phyloP scores from a whole-genome alignment of 164 flowering plant genomes.

The Macadamia tetraphylla region DNA sequence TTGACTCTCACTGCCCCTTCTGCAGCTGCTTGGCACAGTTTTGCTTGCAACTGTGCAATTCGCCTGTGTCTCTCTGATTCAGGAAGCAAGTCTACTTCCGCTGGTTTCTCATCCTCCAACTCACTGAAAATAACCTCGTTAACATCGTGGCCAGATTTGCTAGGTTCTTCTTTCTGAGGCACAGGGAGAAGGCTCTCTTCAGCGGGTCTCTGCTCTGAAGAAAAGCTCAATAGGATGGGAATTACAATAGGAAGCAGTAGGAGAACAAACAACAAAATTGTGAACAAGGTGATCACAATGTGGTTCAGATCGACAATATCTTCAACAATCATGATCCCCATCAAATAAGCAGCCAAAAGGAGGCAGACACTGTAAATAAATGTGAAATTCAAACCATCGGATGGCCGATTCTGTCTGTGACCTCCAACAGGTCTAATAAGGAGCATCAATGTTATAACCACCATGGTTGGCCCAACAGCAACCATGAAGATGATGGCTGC shows the following conservation, averaged over 20 bases:
- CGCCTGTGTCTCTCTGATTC: slow-evolving; percentile 70
- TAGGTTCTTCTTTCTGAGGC: slow-evolving; percentile 37
- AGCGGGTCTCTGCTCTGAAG: slow-evolving; percentile 30
- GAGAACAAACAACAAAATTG: slow-evolving; percentile 53
- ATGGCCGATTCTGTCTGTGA: slow-evolving; percentile 68
- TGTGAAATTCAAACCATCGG: slow-evolving; percentile 67
- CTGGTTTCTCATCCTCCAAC: slow-evolving; percentile 88
- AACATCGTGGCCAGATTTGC: slow-evolving; percentile 25
- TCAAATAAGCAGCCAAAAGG: slow-evolving; percentile 86
- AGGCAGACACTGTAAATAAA: slow-evolving; percentile 76
- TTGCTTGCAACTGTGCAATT: slow-evolving; percentile 77
- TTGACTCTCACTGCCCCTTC: slow-evolving; percentile 95
- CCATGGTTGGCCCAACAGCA: slow-evolving; percentile 94
- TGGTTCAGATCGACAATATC: slow-evolving; percentile 69
- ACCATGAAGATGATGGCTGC: slow-evolving; percentile 88
- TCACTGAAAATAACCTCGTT: slow-evolving; percentile 81
- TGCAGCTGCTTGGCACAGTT: slow-evolving; percentile 91
- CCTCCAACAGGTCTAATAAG: slow-evolving; percentile 88
- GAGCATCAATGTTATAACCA: slow-evolving; percentile 73
- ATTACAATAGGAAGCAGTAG: slow-evolving; percentile 60
- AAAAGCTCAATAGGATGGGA: slow-evolving; percentile 48
- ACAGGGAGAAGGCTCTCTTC: slow-evolving; percentile 62
- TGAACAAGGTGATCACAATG: slow-evolving; percentile 45
- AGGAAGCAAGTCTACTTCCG: slow-evolving; percentile 82
- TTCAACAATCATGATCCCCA: slow-evolving; percentile 93